A percentile compares a stretch with the other conserved stretches of the same genome.
phyloP scores from a whole-genome alignment of 2,329 filamentous ascomycete species.

The Thermothelomyces thermophilus region DNA sequence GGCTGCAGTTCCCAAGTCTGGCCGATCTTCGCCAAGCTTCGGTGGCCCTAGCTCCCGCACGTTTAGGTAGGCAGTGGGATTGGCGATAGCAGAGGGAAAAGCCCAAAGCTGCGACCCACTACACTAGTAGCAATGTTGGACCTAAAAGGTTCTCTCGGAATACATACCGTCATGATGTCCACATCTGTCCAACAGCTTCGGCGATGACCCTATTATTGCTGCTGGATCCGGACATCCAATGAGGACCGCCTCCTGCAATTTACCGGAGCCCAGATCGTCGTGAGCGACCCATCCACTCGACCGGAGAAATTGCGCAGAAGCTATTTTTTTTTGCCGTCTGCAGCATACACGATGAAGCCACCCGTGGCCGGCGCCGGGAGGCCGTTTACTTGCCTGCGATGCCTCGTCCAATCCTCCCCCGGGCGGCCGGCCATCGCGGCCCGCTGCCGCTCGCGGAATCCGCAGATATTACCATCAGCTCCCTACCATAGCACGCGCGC shows the following conservation, averaged over 20 bases:
- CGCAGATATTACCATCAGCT: conserved; percentile 11
- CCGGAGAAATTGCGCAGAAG: too few species aligned
- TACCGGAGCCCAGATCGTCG: too few species aligned
- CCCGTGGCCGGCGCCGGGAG: conserved; percentile 4
- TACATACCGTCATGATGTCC: too few species aligned
- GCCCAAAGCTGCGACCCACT: too few species aligned
- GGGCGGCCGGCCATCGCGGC: conserved; percentile 1
- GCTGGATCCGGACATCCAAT: too few species aligned
- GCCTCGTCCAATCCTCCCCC: conserved; percentile 7
- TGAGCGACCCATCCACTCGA: too few species aligned
- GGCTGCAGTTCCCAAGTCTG: neutral
- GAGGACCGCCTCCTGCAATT: neutral
- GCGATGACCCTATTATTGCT: too few species aligned
- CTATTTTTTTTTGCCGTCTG: too few species aligned
- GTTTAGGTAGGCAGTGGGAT: neutral
- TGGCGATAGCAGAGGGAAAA: too few species aligned
- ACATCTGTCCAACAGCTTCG: too few species aligned
- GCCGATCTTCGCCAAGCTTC: neutral
- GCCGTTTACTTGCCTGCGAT: conserved; percentile 20
- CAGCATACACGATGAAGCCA: conserved; percentile 7
- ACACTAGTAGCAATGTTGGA: too few species aligned
- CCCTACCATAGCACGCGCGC: conserved; percentile 16
- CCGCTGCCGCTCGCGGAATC: conserved; percentile 2
- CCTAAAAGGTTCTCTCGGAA: too few species aligned
- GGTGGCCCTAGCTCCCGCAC: neutral